phyloP scores from a whole-genome alignment of 441 rosid genomes.

The Jatropha podagrica region DNA sequence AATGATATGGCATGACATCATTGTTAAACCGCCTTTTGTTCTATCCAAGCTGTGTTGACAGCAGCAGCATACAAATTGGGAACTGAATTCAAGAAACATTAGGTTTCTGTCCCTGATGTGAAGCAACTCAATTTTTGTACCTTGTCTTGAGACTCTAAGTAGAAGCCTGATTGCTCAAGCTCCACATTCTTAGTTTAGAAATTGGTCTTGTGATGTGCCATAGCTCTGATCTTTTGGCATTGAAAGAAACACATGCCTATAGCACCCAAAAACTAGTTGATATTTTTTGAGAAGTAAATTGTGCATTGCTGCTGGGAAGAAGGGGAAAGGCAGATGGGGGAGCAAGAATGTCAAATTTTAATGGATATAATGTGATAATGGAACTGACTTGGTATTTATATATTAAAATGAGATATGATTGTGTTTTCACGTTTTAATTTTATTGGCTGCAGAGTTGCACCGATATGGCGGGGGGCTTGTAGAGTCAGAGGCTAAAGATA shows the following conservation, averaged over 20 bases:
- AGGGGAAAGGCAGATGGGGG: background rate
- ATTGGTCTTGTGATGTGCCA: too few relatives aligned
- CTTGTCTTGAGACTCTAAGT: background rate
- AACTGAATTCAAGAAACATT: too few relatives aligned
- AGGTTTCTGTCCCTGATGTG: too few relatives aligned
- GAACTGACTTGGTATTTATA: background rate
- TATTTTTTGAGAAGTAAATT: background rate
- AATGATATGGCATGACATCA: too few relatives aligned
- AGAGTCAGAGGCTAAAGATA: constrained; percentile 52
- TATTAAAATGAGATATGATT: background rate
- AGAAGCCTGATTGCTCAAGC: background rate
- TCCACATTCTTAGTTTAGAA: background rate
- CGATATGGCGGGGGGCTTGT: constrained; percentile 78
- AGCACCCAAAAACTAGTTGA: background rate
- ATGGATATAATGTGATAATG: background rate
- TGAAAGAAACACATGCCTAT: background rate
- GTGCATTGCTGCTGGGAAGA: background rate
- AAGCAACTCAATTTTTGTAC: too few relatives aligned
- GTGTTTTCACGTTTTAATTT: background rate
- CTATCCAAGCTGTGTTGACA: too few relatives aligned
- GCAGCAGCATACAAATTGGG: too few relatives aligned
- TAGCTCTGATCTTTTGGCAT: background rate
- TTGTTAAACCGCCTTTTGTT: too few relatives aligned
- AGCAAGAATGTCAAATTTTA: background rate
- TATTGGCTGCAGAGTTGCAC: constrained; percentile 62